Evolutionary conservation across 2,329 filamentous ascomycete species (phyloP), one percentile per base, ranked within the genome.

Genomic region (Xylaria sp.): DNA sequence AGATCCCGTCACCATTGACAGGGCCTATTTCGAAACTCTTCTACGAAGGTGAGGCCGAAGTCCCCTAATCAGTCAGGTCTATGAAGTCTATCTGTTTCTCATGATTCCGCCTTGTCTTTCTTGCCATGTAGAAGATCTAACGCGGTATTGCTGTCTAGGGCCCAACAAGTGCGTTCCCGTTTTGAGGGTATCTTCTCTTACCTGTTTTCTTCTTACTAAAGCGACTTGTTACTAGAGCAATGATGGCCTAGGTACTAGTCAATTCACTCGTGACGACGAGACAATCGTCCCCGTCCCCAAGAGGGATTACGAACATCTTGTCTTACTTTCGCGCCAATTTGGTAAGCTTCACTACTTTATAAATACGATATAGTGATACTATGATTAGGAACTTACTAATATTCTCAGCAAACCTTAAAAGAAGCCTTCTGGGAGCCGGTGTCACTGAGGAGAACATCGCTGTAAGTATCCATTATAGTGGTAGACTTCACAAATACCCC

Each of bases 281-380:
- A 74, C 80, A 18, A 82, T 81, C 70, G 82, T 92, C 56, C 86
- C 83, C 66, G 86, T 79, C 7, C 81, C 86, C 46, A 88, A 85
- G 75, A 78, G 80, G 59, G 89, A 94, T 75, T 88, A 93, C 79
- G 85, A 90, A 59, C 79, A 78, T 58, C 82, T 94, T 69, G 83
- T 89, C 73, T 78, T 84, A 66, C 71, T 74, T 64, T 82, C 84
- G 59, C 82, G 81, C 68, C 84, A 90, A 78, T 90, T 89, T 75
- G 82, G 89, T 90, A 84, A 71, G 36, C 52, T 2, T 8, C 23
- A 39, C 39, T 12, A 25, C 56, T 66, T 51, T 28, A 55, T 23
- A 51, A 6, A 25, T 15, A 39, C 48, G n/a, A 31, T 12, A n/a
- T 31, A 25, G 28, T 43, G n/a, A 33, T 25, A 36, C 28, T 49